A percentile compares a stretch with the other conserved stretches of the same genome.
Evolutionary conservation across 164 flowering plant genomes (phyloP).

Genomic region (Aristolochia californica): DNA sequence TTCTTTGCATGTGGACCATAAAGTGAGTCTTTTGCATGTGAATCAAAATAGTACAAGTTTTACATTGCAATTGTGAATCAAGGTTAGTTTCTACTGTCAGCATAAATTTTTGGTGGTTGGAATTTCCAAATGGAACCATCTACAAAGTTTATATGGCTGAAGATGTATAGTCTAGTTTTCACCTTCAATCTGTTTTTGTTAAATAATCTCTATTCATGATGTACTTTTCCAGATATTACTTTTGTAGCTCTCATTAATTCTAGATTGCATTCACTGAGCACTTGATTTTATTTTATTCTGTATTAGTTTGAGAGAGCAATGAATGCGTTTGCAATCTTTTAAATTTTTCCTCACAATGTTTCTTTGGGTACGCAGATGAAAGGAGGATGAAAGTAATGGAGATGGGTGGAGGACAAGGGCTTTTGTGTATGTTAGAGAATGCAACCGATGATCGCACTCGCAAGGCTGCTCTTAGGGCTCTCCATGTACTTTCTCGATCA

Average conservation of each 20-base stretch:
- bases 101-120: too few relatives aligned
- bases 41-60: neutral
- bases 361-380: conserved; percentile 29
- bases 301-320: neutral
- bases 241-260: neutral
- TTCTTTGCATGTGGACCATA: neutral
- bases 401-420: conserved; percentile 75
- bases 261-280: neutral
- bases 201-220: neutral
- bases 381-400: conserved; percentile 68
- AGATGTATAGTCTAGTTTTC: neutral
- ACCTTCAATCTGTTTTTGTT: neutral
- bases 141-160: neutral
- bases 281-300: neutral
- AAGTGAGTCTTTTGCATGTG: neutral
- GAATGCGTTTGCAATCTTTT: neutral
- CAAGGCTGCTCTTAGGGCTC: conserved; percentile 79
- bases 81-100: too few relatives aligned
- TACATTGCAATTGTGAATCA: too few relatives aligned
- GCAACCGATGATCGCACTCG: conserved; percentile 84
- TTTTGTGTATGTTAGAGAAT: conserved; percentile 58
- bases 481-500: conserved; percentile 59
- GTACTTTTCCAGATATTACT: neutral
- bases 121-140: too few relatives aligned
- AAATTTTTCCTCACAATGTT: neutral